Percentiles rank a stretch among this genome's conserved stretches.
phyloP scores from a whole-genome alignment of 1,284 basidiomycete genomes.

The Rhizoctonia solani region DNA sequence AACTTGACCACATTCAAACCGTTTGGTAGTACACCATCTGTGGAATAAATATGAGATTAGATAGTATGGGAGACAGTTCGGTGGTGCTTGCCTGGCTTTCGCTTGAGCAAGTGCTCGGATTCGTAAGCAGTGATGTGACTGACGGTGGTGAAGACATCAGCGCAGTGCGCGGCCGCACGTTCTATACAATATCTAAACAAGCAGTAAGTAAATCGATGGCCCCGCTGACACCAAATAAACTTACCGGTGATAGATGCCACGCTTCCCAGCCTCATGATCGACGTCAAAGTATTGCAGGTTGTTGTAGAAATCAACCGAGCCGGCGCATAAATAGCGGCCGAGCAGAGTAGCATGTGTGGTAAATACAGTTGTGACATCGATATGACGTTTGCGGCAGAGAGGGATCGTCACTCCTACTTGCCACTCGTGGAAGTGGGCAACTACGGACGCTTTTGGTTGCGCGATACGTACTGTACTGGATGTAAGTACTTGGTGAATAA shows the following conservation, averaged over 20 bases:
- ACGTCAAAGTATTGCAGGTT: constrained; percentile 99
- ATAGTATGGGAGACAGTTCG: constrained; percentile 41
- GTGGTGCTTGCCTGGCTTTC: constrained; percentile 65
- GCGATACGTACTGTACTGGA: constrained; percentile 71
- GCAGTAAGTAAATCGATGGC: not conserved
- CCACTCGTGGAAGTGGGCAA: constrained; percentile 99
- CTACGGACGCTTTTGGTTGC: constrained; percentile 82
- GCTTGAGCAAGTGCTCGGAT: constrained; percentile 92
- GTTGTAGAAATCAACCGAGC: constrained; percentile 98
- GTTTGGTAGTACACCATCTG: constrained; percentile 95
- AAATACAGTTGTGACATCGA: constrained; percentile 97
- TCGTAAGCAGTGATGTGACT: constrained; percentile 98
- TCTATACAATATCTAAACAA: constrained; percentile 87
- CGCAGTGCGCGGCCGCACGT: constrained; percentile 89
- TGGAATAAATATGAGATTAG: not conserved
- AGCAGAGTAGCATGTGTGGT: constrained; percentile 99
- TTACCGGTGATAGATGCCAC: constrained; percentile 79
- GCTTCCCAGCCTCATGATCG: constrained; percentile 97
- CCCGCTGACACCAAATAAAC: constrained; percentile 24
- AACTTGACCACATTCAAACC: constrained; percentile 98
- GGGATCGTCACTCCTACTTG: constrained; percentile 97
- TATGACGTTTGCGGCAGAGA: constrained; percentile 92
- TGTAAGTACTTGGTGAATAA: too few species aligned
- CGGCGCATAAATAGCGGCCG: constrained; percentile 96
- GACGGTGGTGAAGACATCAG: constrained; percentile 98